phyloP scores from a whole-genome alignment of 306 rosid species.

The Pueraria montana region DNA sequence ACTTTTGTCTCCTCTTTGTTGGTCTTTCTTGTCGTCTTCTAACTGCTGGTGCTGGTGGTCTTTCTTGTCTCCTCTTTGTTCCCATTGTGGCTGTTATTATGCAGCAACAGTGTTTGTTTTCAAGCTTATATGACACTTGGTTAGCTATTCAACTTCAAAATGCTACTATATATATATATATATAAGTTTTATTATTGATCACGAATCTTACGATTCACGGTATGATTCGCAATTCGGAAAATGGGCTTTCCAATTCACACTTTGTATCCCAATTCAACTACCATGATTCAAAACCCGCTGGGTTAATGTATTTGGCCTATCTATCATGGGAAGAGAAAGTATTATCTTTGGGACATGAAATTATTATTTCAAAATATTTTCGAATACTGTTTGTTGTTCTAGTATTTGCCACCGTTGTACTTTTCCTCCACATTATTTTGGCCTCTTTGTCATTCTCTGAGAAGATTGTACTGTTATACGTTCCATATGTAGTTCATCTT shows the following conservation, averaged over 20 bases:
- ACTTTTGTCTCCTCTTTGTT: background rate
- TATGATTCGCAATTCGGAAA: background rate
- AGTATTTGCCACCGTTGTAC: background rate
- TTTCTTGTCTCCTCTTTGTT: background rate
- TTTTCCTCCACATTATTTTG: background rate
- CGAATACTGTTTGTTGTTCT: background rate
- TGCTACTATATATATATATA: background rate
- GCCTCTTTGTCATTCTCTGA: background rate
- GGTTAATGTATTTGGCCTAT: slow-evolving; percentile 12
- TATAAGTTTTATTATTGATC: background rate
- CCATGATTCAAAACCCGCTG: slow-evolving; percentile 8
- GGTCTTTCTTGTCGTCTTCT: too few species aligned
- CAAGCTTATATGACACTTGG: background rate
- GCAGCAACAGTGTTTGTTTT: background rate
- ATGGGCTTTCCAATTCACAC: too few species aligned
- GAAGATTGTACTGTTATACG: background rate
- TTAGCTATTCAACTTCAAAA: background rate
- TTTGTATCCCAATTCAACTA: too few species aligned
- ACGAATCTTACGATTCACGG: background rate
- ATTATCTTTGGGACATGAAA: background rate
- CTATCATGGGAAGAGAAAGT: slow-evolving; percentile 5
- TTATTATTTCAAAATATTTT: slow-evolving; percentile 8
- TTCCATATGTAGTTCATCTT: slow-evolving; percentile 1
- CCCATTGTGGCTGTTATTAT: background rate
- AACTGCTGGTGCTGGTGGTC: too few species aligned